Percentiles rank a stretch among this genome's conserved stretches.
These are phyloP conservation scores for Arthrobotrys conoides DNA, from an alignment of 2,329 filamentous ascomycete species.

Conservation along the genomic window DNA sequence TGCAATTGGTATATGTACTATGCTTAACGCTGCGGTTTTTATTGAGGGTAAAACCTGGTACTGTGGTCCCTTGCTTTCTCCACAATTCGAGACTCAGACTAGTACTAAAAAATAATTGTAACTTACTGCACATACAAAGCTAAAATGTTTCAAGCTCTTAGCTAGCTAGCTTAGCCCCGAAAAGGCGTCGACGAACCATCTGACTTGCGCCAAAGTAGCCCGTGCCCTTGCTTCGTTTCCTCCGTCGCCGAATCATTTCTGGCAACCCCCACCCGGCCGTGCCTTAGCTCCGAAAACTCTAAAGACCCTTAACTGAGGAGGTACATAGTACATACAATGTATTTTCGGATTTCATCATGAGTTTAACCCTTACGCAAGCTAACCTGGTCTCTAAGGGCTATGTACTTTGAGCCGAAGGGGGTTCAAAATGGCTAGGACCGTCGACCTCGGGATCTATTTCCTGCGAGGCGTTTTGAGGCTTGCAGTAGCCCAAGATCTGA, in stretches of 20 bases:
- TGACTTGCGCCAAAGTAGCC: constrained; percentile 35
- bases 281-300: constrained; percentile 36
- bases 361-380: not conserved
- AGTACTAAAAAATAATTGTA: not conserved
- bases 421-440: constrained; percentile 1
- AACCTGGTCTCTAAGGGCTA: not conserved
- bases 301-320: constrained; percentile 1
- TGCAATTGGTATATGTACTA: too few relatives aligned
- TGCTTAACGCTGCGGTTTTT: not conserved
- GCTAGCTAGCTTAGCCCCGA: not conserved
- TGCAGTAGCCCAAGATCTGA: constrained; percentile 52
- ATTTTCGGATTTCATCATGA: constrained; percentile 14
- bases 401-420: constrained; percentile 11
- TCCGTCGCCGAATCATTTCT: constrained; percentile 35
- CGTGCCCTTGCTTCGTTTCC: constrained; percentile 33
- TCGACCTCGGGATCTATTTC: constrained; percentile 57
- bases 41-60: constrained; percentile 7
- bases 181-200: constrained; percentile 13
- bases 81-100: constrained; percentile 16
- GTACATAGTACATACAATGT: too few relatives aligned
- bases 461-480: constrained; percentile 56
- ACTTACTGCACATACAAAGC: not conserved
- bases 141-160: constrained; percentile 22
- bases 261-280: constrained; percentile 15
- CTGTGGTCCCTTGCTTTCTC: constrained; percentile 23